A percentile compares a stretch with the other conserved stretches of the same genome.
Evolutionary conservation across 768 basidiomycete species (phyloP).

Genomic region (Russula sp.): DNA sequence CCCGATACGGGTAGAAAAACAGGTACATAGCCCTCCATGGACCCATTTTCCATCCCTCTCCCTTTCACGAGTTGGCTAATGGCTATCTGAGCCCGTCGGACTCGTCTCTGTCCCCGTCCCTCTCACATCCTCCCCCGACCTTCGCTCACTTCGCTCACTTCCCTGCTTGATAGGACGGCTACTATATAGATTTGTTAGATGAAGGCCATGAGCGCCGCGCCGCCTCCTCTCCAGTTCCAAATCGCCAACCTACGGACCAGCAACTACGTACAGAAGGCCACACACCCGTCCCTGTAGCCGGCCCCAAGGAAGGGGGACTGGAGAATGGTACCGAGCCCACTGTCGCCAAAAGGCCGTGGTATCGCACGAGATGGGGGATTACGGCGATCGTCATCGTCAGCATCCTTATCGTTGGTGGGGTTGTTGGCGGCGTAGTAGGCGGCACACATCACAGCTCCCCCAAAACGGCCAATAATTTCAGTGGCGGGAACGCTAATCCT

Average conservation of each 20-base stretch:
- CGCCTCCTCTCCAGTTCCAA: constrained; percentile 24
- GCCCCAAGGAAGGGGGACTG: constrained; percentile 21
- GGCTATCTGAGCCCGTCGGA: neutral
- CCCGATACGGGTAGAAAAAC: constrained; percentile 36
- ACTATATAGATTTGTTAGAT: constrained; percentile 47
- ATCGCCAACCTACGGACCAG: constrained; percentile 32
- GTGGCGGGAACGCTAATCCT: no score
- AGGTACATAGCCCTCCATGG: constrained; percentile 32
- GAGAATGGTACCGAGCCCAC: constrained; percentile 22
- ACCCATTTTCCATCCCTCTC: no score
- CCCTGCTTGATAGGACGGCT: constrained; percentile 47
- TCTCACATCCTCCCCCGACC: neutral
- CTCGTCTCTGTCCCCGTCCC: neutral
- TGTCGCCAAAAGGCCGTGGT: constrained; percentile 41
- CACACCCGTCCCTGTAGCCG: constrained; percentile 23
- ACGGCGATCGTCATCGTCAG: constrained; percentile 40
- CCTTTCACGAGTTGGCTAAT: no score
- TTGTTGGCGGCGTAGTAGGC: constrained; percentile 59
- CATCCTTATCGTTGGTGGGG: constrained; percentile 48
- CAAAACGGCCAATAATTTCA: no score
- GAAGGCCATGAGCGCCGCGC: constrained; percentile 31
- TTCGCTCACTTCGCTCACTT: neutral
- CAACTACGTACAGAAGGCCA: constrained; percentile 6
- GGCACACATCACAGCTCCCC: constrained; percentile 37
- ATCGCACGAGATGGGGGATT: constrained; percentile 47